Evolutionary conservation across 2,329 filamentous ascomycete genomes (phyloP).

Genomic region (Colletotrichum melonis): DNA sequence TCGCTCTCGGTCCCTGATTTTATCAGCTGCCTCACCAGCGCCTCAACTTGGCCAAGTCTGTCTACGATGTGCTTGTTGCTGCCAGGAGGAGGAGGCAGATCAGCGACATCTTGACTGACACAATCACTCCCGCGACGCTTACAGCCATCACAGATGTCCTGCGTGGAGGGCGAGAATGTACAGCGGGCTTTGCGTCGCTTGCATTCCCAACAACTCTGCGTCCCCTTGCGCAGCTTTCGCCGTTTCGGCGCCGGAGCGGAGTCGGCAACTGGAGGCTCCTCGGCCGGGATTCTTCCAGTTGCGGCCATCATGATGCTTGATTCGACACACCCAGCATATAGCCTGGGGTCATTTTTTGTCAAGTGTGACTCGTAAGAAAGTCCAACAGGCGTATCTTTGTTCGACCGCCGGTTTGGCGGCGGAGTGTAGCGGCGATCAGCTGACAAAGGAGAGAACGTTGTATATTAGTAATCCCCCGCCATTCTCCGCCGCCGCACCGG

Average conservation of each 20-base stretch:
- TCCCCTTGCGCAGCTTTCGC: slow-evolving; percentile 31
- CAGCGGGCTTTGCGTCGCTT: slow-evolving; percentile 30
- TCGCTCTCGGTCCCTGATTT: not conserved
- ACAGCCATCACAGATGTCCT: slow-evolving; percentile 45
- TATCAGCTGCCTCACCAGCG: slow-evolving; percentile 45
- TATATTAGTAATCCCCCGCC: slow-evolving; percentile 21
- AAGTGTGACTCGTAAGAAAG: too few species aligned
- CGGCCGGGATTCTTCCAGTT: not conserved
- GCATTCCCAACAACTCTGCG: slow-evolving; percentile 34
- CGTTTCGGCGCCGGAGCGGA: slow-evolving; percentile 9
- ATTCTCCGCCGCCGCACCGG: not conserved
- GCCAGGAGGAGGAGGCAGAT: slow-evolving; percentile 45
- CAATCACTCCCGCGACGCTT: slow-evolving; percentile 55
- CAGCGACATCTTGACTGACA: slow-evolving; percentile 53
- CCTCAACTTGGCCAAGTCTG: slow-evolving; percentile 50
- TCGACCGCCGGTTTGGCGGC: slow-evolving; percentile 28
- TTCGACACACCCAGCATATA: not conserved
- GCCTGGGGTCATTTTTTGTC: not conserved
- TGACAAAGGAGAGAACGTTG: not conserved
- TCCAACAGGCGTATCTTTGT: not conserved
- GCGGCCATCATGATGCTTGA: not conserved
- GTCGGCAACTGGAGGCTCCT: not conserved
- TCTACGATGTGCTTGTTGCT: slow-evolving; percentile 43
- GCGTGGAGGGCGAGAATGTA: not conserved
- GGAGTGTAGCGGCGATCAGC: not conserved